A percentile compares a stretch with the other conserved stretches of the same genome.
Evolutionary conservation across 768 basidiomycete species (phyloP).

Genomic region (Albatrellus ellisii): DNA sequence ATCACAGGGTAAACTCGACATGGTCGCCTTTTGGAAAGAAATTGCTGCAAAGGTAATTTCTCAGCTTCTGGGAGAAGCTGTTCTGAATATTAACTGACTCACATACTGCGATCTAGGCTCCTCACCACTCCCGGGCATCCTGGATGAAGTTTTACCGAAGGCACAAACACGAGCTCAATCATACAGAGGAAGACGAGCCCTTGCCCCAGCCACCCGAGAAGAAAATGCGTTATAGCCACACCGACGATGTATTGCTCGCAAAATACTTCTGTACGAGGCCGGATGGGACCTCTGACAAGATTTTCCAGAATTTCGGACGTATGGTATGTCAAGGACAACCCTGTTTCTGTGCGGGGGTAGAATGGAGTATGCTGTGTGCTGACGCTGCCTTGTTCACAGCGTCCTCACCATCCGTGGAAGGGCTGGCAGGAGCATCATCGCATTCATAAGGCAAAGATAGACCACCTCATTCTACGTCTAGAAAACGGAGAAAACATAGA

Average conservation of each 20-base stretch:
- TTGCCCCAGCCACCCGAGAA: constrained; percentile 70
- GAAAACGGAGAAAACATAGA: constrained; percentile 42
- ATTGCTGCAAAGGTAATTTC: constrained; percentile 50
- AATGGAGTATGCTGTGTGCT: constrained; percentile 3
- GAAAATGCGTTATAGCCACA: constrained; percentile 75
- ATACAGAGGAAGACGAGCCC: constrained; percentile 52
- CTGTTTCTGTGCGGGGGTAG: too few relatives aligned
- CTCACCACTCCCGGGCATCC: constrained; percentile 82
- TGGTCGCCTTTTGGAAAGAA: constrained; percentile 74
- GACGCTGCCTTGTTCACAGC: constrained; percentile 30
- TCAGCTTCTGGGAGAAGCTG: constrained; percentile 5
- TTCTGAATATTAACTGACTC: neutral
- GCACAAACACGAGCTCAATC: constrained; percentile 73
- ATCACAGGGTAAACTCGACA: constrained; percentile 49
- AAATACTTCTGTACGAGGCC: constrained; percentile 60
- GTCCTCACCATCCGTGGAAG: constrained; percentile 88
- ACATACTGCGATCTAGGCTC: constrained; percentile 35
- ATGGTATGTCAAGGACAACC: constrained; percentile 31
- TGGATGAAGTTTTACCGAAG: constrained; percentile 93
- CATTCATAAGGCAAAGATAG: constrained; percentile 79
- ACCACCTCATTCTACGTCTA: constrained; percentile 58
- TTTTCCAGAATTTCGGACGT: constrained; percentile 72
- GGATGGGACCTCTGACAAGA: constrained; percentile 71
- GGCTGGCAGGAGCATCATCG: constrained; percentile 90
- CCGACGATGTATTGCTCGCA: constrained; percentile 71